A percentile compares a stretch with the other conserved stretches of the same genome.
phyloP scores from a whole-genome alignment of 768 basidiomycete genomes.

The Lactarius vividus region DNA sequence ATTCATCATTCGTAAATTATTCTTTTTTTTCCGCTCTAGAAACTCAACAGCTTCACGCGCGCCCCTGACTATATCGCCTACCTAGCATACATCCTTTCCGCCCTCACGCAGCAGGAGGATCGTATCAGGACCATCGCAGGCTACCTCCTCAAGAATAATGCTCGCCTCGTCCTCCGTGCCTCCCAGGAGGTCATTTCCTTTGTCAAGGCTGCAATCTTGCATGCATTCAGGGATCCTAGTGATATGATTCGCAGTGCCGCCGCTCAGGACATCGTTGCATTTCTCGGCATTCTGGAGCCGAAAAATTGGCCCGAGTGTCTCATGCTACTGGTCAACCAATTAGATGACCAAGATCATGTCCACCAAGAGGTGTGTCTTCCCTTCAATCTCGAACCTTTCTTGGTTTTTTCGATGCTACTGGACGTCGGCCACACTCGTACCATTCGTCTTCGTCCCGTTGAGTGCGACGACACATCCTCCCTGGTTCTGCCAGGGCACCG shows the following conservation, averaged over 20 bases:
- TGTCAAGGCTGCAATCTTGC: conserved; percentile 72
- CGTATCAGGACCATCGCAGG: conserved; percentile 95
- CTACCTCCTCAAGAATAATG: conserved; percentile 95
- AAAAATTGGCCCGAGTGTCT: conserved; percentile 96
- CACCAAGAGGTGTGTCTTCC: conserved; percentile 74
- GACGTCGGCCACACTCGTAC: not conserved
- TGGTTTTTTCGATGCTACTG: not conserved
- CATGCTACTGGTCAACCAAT: conserved; percentile 72
- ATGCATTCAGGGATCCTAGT: conserved; percentile 77
- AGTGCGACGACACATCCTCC: not conserved
- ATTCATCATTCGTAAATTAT: conserved; percentile 28
- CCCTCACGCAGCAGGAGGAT: conserved; percentile 79
- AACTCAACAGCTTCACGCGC: conserved; percentile 83
- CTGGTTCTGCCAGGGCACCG: not conserved
- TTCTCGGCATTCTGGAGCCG: conserved; percentile 85
- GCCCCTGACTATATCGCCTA: conserved; percentile 95
- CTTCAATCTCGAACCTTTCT: not conserved
- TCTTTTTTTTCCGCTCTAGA: conserved; percentile 44
- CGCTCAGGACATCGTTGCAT: conserved; percentile 87
- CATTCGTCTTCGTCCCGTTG: not conserved
- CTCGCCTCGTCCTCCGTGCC: conserved; percentile 69
- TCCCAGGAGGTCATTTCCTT: conserved; percentile 65
- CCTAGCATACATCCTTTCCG: conserved; percentile 88
- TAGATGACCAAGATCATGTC: conserved; percentile 72
- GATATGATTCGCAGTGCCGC: conserved; percentile 93